Conservation (phyloP, 805 yeast species). For the Teunomyces panamensis region DNA sequence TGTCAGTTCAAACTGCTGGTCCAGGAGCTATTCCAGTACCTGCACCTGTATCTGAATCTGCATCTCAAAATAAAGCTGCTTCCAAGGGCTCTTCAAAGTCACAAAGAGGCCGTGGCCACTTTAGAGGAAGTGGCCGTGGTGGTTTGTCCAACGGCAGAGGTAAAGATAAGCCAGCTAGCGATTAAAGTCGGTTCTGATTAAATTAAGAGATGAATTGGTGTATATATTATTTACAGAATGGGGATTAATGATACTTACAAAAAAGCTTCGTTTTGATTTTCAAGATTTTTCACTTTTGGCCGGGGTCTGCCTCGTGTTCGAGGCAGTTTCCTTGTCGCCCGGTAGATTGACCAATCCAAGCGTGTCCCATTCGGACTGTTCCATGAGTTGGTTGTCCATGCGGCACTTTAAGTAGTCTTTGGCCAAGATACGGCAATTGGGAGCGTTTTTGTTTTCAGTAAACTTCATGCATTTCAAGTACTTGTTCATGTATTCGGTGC, state of each 20-base stretch:
- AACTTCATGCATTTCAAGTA: conserved; percentile 77
- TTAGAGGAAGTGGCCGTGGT: conserved; percentile 7
- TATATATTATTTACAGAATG: conserved; percentile 1
- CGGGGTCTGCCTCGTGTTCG: conserved; percentile 1
- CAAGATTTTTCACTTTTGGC: not conserved
- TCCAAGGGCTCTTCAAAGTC: not conserved
- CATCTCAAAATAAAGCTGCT: not conserved
- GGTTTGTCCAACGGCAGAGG: not conserved
- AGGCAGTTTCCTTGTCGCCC: conserved; percentile 20
- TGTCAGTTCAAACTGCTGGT: not conserved
- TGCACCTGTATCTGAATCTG: no score
- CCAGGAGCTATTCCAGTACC: not conserved
- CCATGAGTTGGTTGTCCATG: conserved; percentile 68
- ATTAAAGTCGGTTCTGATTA: not conserved
- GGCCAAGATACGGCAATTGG: conserved; percentile 85
- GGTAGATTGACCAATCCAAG: conserved; percentile 42
- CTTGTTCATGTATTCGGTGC: conserved; percentile 68
- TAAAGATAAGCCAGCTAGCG: not conserved
- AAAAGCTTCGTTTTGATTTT: not conserved
- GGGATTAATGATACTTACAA: not conserved
- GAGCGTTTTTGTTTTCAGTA: conserved; percentile 80
- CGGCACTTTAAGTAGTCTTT: conserved; percentile 80
- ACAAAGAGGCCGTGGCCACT: conserved; percentile 1
- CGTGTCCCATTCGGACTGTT: conserved; percentile 41
- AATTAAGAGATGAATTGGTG: not conserved